Conservation (phyloP, 768 basidiomycete species). For the Mycena latifolia region DNA sequence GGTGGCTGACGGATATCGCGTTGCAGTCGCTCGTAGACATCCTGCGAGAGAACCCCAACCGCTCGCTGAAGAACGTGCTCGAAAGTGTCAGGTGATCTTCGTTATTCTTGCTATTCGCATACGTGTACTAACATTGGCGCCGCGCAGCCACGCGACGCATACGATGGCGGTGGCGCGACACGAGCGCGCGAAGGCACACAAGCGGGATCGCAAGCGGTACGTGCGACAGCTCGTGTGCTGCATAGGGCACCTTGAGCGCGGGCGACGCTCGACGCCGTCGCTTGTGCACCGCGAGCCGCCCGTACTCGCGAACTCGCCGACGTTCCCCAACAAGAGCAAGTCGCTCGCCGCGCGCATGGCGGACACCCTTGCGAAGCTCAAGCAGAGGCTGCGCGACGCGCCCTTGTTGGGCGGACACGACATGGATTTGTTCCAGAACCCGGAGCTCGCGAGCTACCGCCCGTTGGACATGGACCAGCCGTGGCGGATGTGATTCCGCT, state of each 20-base stretch:
- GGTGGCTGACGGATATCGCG: neutral
- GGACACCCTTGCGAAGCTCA: neutral
- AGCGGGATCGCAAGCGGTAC: neutral
- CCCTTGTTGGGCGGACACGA: neutral
- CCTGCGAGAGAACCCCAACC: constrained; percentile 10
- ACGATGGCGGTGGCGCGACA: constrained; percentile 2
- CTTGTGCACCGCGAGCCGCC: neutral
- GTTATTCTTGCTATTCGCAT: neutral
- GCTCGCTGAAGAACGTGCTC: constrained; percentile 12
- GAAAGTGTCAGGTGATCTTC: neutral
- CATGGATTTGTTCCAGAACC: constrained; percentile 27
- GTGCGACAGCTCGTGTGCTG: too few species aligned
- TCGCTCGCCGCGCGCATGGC: neutral
- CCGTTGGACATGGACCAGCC: constrained; percentile 26
- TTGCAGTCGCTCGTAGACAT: constrained; percentile 16
- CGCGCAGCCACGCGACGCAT: constrained; percentile 18
- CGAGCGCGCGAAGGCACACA: neutral
- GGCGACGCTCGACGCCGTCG: neutral
- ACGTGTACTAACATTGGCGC: too few species aligned
- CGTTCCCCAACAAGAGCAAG: neutral
- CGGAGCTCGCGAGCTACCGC: constrained; percentile 28
- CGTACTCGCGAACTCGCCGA: neutral
- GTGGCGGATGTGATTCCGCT: constrained; percentile 26
- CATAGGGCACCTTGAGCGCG: too few species aligned
- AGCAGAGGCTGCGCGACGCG: neutral